Base-by-base conservation (phyloP, 768 basidiomycete genomes). In the Boletus reticuloceps region DNA sequence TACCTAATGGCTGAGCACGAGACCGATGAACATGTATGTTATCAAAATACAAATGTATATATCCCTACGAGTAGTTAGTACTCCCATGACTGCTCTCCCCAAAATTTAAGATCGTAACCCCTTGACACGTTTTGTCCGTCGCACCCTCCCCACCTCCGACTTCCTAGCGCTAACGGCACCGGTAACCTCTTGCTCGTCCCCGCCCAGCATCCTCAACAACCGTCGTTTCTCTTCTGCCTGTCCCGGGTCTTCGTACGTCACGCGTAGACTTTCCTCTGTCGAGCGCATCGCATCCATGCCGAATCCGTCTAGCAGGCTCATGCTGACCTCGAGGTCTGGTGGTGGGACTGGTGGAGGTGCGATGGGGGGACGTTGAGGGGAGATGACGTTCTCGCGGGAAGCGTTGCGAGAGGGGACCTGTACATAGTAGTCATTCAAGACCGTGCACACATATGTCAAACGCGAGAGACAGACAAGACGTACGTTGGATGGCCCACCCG, bases 211-310 rank as follows among this genome's bases (percentile, higher is more conserved):
- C 51, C 69, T 76, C 79, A 86, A 77, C 59, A 89, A 63, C 64
- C 79, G 74, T 56, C 76, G 72, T 68, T 79, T 80, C 68, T 86
- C 85, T 46, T 79, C 81, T 39, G 72, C 68, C 71, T 88, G 83
- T 20, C 70, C 79, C 2, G 86, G 85, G 68, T 89, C 87, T 64
- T 86, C 85, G 58, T 89, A 90, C 54, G 74, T 76, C 10, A 89
- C 85, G 6, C 79, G 75, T 67, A 82, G 72, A 60, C 79, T 78
- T 58, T 78, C 75, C n/a, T 79, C 77, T 16, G 63, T 64, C 49
- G 62, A 63, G 14, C 54, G 58, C 51, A 43, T 47, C 4, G 14
- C 44, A 7, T 14, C 22, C 32, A 29, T 27, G 12, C 51, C 65
- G 11, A 61, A 12, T 25, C 61, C 68, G 20, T 73, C 67, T 13